Percentiles rank a stretch among this genome's conserved stretches.
phyloP scores from a whole-genome alignment of 768 basidiomycete species.

The Asterophora lycoperdoides region DNA sequence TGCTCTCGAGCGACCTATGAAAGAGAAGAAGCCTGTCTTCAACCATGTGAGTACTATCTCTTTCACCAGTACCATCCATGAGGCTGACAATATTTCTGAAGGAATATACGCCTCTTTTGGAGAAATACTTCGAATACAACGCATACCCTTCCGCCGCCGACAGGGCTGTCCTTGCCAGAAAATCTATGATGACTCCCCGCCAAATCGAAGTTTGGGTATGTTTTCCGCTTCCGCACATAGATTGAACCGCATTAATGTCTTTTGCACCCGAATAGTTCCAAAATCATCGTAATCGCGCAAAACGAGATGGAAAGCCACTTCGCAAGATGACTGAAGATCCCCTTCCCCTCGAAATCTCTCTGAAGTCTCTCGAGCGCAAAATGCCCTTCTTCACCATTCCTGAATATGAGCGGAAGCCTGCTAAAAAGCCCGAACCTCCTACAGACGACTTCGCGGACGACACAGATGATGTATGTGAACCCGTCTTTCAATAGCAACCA shows the following conservation, averaged over 20 bases:
- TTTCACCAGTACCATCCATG: too few relatives aligned
- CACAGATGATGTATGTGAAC: neutral
- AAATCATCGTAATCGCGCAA: constrained; percentile 43
- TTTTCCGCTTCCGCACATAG: too few relatives aligned
- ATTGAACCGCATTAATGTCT: too few relatives aligned
- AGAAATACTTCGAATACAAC: constrained; percentile 45
- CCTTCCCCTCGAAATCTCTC: constrained; percentile 15
- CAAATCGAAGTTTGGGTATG: constrained; percentile 58
- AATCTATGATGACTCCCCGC: constrained; percentile 36
- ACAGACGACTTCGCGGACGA: neutral
- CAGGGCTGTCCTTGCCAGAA: constrained; percentile 34
- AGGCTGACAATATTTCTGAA: constrained; percentile 13
- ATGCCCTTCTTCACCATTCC: constrained; percentile 26
- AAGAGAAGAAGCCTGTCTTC: constrained; percentile 16
- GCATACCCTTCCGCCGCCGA: constrained; percentile 43
- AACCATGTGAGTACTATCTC: constrained; percentile 23
- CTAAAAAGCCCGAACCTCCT: constrained; percentile 7
- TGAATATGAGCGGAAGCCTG: constrained; percentile 7
- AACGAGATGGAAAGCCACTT: constrained; percentile 23
- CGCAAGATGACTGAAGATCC: constrained; percentile 18
- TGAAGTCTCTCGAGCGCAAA: constrained; percentile 19
- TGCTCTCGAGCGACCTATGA: neutral
- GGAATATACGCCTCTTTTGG: constrained; percentile 43
- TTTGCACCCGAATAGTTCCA: too few relatives aligned
- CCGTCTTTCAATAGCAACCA: neutral